A percentile compares a stretch with the other conserved stretches of the same genome.
phyloP scores from a whole-genome alignment of 805 yeast species.

The Hanseniaspora singularis region DNA sequence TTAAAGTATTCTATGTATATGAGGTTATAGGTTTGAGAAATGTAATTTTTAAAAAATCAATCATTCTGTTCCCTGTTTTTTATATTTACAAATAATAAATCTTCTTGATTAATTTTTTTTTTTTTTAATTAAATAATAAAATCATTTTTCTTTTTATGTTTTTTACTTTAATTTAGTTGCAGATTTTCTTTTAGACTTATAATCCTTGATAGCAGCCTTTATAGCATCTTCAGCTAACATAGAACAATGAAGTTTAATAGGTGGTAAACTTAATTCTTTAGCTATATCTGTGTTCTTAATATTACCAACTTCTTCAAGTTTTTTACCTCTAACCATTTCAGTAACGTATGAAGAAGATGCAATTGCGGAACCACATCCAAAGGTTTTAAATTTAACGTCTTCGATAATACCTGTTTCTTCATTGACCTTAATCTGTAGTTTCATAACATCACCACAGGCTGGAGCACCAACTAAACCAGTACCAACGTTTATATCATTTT shows the following conservation, averaged over 20 bases:
- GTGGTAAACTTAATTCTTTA: constrained; percentile 86
- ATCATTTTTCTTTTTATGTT: not conserved
- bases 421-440: constrained; percentile 85
- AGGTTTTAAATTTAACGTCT: constrained; percentile 94
- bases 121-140: not conserved
- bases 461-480: constrained; percentile 98
- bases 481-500: constrained; percentile 65
- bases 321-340: constrained; percentile 87
- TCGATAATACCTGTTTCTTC: constrained; percentile 82
- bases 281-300: constrained; percentile 93
- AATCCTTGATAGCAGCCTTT: constrained; percentile 92
- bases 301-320: constrained; percentile 82
- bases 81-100: too few relatives aligned
- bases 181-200: constrained; percentile 60
- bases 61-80: too few relatives aligned
- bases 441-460: constrained; percentile 99
- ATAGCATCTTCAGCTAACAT: constrained; percentile 99
- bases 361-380: constrained; percentile 98
- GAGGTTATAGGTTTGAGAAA: too few relatives aligned
- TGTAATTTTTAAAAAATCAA: too few relatives aligned
- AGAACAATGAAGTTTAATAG: constrained; percentile 93
- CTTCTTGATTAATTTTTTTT: not conserved
- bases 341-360: constrained; percentile 94
- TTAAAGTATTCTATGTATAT: too few relatives aligned
- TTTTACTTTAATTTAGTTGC: constrained; percentile 17